Evolutionary conservation across 768 basidiomycete genomes (phyloP).

Genomic region (Tylopilus sp.): DNA sequence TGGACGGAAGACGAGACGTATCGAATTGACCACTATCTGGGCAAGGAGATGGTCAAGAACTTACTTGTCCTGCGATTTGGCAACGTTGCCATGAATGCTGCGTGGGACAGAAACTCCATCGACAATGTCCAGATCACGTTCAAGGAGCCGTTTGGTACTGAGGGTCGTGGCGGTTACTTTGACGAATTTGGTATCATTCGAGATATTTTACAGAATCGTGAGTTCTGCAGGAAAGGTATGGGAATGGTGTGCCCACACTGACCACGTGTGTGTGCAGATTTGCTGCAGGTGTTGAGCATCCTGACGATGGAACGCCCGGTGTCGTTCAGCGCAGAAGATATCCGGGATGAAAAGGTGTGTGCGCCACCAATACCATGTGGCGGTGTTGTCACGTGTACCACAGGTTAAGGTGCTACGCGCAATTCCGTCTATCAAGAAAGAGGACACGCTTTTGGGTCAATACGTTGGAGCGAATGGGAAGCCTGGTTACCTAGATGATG

Average conservation of each 20-base stretch:
- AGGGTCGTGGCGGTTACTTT: constrained; percentile 99
- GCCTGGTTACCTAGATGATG: constrained; percentile 99
- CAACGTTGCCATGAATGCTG: constrained; percentile 83
- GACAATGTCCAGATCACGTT: constrained; percentile 98
- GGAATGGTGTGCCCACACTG: constrained; percentile 8
- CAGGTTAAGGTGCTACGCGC: constrained; percentile 95
- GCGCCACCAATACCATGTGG: neutral
- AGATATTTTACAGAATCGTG: constrained; percentile 97
- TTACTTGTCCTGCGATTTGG: constrained; percentile 93
- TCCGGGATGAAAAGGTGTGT: constrained; percentile 94
- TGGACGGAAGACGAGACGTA: constrained; percentile 98
- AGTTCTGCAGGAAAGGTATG: constrained; percentile 34
- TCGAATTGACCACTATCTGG: constrained; percentile 98
- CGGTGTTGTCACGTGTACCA: constrained; percentile 15
- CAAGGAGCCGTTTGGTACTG: constrained; percentile 99
- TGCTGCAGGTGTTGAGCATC: constrained; percentile 92
- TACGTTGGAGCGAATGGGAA: constrained; percentile 87
- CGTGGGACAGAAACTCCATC: constrained; percentile 96
- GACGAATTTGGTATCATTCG: constrained; percentile 99
- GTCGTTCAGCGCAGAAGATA: constrained; percentile 95
- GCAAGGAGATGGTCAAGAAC: constrained; percentile 99
- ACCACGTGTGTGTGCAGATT: constrained; percentile 50
- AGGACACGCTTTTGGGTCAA: constrained; percentile 90
- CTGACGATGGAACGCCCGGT: constrained; percentile 98
- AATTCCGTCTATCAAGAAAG: constrained; percentile 75